Evolutionary conservation across 108 stramenopile species (phyloP), one percentile per base, ranked within the genome.

Genomic region (Fragilariopsis cylindrus): DNA sequence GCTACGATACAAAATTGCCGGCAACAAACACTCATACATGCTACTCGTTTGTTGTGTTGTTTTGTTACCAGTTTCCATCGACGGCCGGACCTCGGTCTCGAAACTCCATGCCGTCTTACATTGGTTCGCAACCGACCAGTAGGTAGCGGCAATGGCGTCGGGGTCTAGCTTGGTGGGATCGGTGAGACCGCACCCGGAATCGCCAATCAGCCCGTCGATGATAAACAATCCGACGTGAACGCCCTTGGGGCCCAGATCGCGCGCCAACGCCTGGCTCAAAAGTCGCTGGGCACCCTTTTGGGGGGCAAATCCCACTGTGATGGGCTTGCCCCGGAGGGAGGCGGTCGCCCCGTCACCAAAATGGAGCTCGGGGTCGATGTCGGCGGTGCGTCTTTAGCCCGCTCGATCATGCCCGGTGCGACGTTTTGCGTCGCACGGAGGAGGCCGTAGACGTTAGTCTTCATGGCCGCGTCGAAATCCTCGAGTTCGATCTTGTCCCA

Each of bases 221-320:
- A 81, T 67, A 40, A 81, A 67, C 44, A 45, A 46, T n/a, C 56
- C 55, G 3, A 81, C 80, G 66, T 81, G 80, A 46, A 81, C 50
- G 12, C 69, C 69, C 48, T 81, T 76, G 65, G 80, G 80, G 15
- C 70, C 69, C 50, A 71, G 40, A 48, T 71, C 80, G 13, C 80
- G 63, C 18, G 76, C 76, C 66, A 81, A 64, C 4, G 76, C 48
- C 65, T 81, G 76, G 6, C 65, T 71, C 60, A 81, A 19, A 0
- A 63, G 9, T 8, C 76, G 48, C 42, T 73, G 71, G 11, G 72
- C 80, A 4, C 56, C 71, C 50, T 81, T 81, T 13, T 30, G 45
- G 48, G 80, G 65, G 18, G 80, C 80, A 77, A 81, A 81, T 6
- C 72, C 80, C 44, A 49, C 56, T 45, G 80, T 76, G 39, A 63